Evolutionary conservation across 257 asterid species (phyloP), one percentile per base, ranked within the genome.

Genomic region (Lavandula angustifolia): DNA sequence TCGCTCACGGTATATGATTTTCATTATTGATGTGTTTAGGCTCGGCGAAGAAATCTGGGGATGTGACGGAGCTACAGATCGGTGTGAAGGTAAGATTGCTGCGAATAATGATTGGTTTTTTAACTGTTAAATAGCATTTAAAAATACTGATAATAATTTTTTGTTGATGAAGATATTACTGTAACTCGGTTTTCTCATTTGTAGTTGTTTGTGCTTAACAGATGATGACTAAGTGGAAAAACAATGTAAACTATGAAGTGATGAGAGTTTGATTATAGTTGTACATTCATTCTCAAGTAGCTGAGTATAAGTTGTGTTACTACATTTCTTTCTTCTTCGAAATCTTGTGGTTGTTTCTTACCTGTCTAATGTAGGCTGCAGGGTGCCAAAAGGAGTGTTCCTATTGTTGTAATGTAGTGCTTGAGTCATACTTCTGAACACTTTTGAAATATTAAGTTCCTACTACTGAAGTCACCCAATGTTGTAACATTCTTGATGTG

Each of bases 51-150:
- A 87, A 83, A 74, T 87, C 97, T 8, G 87, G 72, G 57, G 96
- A 94, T 78, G 97, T 94, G n/a, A 82, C 82, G 41, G 95, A 87
- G 68, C 83, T 94, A 68, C 97, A 86, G 85, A 87, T 94, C 76
- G 97, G 99, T 44, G 99, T 94, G 75, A 94, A 86, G 95, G 99
- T 94, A 73, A 52, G 31, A 41, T 17, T 52, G 46, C 22, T 18
- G 33, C 49, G 7, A 58, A 31, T 43, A 44, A 33, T 27, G 9
- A 27, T 51, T 56, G 7, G n/a, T 12, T 42, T 49, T 11, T 35
- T 5, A 55, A 59, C 6, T 8, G 18, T 35, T 60, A 34, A 44
- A 60, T 60, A 3, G 41, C 0, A 33, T 3, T 66, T 32, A 8
- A 52, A 32, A 1, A 31, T 46, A 46, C 51, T 9, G 34, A 47